Evolutionary conservation across 2,329 filamentous ascomycete species (phyloP).

Genomic region (Nannizzia gypsea): DNA sequence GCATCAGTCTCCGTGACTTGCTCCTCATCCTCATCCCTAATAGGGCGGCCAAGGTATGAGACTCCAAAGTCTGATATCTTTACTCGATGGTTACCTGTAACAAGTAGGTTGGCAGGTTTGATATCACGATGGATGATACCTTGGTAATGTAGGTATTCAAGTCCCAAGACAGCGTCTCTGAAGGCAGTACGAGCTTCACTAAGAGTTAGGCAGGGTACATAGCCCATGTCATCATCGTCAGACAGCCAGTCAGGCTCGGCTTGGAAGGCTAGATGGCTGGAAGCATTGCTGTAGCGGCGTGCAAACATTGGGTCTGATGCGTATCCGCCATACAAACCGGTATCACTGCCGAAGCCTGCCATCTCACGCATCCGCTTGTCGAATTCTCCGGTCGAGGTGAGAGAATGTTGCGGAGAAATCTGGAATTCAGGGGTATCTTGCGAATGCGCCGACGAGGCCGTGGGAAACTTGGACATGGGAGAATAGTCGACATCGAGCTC

Average conservation of each 20-base stretch:
- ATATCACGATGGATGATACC: conserved; percentile 77
- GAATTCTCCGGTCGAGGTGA: conserved; percentile 37
- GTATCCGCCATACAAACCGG: conserved; percentile 66
- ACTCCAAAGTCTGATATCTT: conserved; percentile 99
- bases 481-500: conserved; percentile 28
- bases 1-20: conserved; percentile 73
- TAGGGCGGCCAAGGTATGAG: conserved; percentile 85
- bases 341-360: conserved; percentile 51
- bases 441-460: conserved; percentile 21
- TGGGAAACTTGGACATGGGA: conserved; percentile 24
- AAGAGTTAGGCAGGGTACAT: conserved; percentile 85
- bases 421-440: conserved; percentile 46
- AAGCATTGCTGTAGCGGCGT: conserved; percentile 68
- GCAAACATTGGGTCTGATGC: conserved; percentile 47
- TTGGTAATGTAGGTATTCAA: conserved; percentile 87
- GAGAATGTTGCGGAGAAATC: conserved; percentile 42
- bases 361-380: conserved; percentile 22
- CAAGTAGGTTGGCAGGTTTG: conserved; percentile 80
- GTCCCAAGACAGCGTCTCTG: conserved; percentile 78
- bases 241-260: conserved; percentile 34
- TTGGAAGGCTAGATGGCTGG: conserved; percentile 44
- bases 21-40: conserved; percentile 68
- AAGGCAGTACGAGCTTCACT: conserved; percentile 73
- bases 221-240: conserved; percentile 72
- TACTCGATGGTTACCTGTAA: conserved; percentile 71